Base-by-base conservation (phyloP, 176 grass and related monocot genomes). In the Juncus effusus region DNA sequence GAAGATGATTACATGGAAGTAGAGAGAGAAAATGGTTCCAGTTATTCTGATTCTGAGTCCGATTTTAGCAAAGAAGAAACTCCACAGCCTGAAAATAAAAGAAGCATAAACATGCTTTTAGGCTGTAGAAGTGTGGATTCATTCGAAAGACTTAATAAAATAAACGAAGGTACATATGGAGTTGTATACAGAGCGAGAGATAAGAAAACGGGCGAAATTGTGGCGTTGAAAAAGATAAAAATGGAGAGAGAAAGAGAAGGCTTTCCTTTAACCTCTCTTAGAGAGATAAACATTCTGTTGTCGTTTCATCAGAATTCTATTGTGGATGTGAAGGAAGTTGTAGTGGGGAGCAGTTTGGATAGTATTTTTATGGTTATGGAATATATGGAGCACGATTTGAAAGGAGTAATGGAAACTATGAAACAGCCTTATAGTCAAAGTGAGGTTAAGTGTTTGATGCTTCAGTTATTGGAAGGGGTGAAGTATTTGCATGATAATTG, bases 351-450 rank as follows among this genome's bases (percentile, higher is more conserved):
- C 51, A 79, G 45, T 28, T 62, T 80, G 38, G 70, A 86, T 62
- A 93, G 85, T 80, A 97, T 85, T 54, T 93, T 86, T 62, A 92
- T 97, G 94, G 94, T 97, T 38, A 93, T 97, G 94, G 94, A 97
- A 57, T 97, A 97, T 67, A 97, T 97, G 94, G 94, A 97, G 42
- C 94, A 97, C 16, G 94, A 93, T 76, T 71, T 97, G 45, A 97
- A 97, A 72, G 94, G 77, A 19, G 69, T 93, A 59, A 97, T 93
- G 94, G 94, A 97, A 63, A 72, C 72, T 4, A 93, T 97, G 88
- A 86, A 92, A 51, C 88, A 93, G 54, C 94, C 88, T 12, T 97
- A 86, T 76, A 84, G 76, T 59, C 94, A 93, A 64, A 97, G 88
- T 35, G 94, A 93, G 67, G 88, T 97, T 11, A 97, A 92, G 68